phyloP scores from a whole-genome alignment of 2,329 filamentous ascomycete species.

The Cladophialophora yegresii region DNA sequence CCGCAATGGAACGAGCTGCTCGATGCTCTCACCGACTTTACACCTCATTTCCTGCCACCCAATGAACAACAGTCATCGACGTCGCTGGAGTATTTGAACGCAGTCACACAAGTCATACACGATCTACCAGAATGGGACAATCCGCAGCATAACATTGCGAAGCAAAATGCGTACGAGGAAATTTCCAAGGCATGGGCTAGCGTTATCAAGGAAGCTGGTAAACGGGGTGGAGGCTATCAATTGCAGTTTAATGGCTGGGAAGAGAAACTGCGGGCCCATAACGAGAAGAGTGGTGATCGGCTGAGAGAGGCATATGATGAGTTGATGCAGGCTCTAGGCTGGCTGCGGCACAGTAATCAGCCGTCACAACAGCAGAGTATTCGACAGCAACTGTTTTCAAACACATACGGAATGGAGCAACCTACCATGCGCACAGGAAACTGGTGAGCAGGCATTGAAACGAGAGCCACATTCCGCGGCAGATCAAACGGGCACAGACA shows the following conservation, averaged over 20 bases:
- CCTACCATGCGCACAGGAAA: slow-evolving; percentile 33
- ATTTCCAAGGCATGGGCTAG: slow-evolving; percentile 90
- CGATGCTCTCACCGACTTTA: slow-evolving; percentile 90
- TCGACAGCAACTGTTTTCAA: slow-evolving; percentile 59
- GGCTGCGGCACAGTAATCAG: slow-evolving; percentile 62
- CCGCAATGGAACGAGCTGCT: slow-evolving; percentile 77
- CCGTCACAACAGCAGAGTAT: slow-evolving; percentile 45
- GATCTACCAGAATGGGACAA: slow-evolving; percentile 87
- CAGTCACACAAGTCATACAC: slow-evolving; percentile 87
- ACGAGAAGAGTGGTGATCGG: slow-evolving; percentile 79
- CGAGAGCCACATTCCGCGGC: not conserved
- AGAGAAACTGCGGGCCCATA: slow-evolving; percentile 80
- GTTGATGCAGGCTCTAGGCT: slow-evolving; percentile 72
- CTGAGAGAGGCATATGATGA: slow-evolving; percentile 78
- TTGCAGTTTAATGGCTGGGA: slow-evolving; percentile 92
- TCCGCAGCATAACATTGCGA: slow-evolving; percentile 84
- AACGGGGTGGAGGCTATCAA: slow-evolving; percentile 85
- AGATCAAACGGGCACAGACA: slow-evolving; percentile 4
- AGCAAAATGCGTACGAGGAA: slow-evolving; percentile 94
- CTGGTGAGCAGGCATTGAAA: slow-evolving; percentile 21
- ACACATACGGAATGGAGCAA: slow-evolving; percentile 56
- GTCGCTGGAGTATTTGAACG: slow-evolving; percentile 84
- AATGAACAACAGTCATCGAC: slow-evolving; percentile 80
- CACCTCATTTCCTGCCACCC: slow-evolving; percentile 90
- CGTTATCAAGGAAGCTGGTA: slow-evolving; percentile 86